Base-by-base conservation (phyloP, 116 monocot genomes). In the Trichopus zeylanicus region DNA sequence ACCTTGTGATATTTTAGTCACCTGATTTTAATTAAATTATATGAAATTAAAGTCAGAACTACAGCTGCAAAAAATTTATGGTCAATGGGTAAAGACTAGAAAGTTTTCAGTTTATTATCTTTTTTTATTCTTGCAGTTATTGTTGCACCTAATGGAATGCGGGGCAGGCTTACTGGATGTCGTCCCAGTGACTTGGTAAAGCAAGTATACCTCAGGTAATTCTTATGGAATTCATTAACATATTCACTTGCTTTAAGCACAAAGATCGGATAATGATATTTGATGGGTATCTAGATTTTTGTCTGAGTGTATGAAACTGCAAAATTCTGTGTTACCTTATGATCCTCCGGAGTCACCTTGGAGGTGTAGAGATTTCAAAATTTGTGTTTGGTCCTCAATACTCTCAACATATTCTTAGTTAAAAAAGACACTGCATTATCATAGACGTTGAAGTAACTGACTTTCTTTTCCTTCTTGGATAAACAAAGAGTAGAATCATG, bases 71-170 rank as follows among this genome's bases (percentile, higher is more conserved):
- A n/a, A n/a, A n/a, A n/a, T n/a, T n/a, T n/a, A n/a, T n/a, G n/a
- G n/a, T n/a, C n/a, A n/a, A n/a, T n/a, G n/a, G n/a, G n/a, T n/a
- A n/a, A n/a, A 42, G 42, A 42, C 3, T 42, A 42, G 42, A n/a
- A 2, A 8, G 49, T 22, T 3, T 5, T 49, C 7, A 49, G 8
- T 49, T 49, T 49, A 22, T 49, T 24, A 4, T 24, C 9, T 8
- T 21, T 22, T 20, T n/a, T 16, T 9, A n/a, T 49, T 22, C 23
- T 68, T 65, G 54, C 90, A 95, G 95, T 87, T 69, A 79, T 90
- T 74, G 76, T 87, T 76, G 78, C 90, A 58, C 84, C 90, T 26
- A 87, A 76, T 84, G 95, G 95, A 64, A 84, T 95, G 87, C 73
- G 70, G 22, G 95, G 95, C 19, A 81, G 84, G 61, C 75, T 95